Conservation (phyloP, 2,329 filamentous ascomycete genomes). For the Phialophora chinensis region DNA sequence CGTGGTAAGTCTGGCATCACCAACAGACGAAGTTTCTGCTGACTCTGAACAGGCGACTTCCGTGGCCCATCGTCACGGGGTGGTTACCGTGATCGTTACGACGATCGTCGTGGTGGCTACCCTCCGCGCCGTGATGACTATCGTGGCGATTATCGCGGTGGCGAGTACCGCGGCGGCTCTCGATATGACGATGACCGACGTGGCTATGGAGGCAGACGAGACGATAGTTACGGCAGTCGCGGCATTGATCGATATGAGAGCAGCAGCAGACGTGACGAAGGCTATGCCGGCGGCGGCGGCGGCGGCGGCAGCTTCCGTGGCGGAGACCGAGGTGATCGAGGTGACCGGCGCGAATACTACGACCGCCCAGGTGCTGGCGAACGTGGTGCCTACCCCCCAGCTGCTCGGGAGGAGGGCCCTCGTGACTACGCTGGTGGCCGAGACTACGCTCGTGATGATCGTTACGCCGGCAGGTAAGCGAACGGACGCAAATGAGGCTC, state of each 20-base stretch:
- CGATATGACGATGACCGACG: slow-evolving; percentile 50
- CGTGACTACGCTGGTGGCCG: slow-evolving; percentile 39
- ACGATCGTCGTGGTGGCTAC: slow-evolving; percentile 58
- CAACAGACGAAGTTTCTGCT: slow-evolving; percentile 18
- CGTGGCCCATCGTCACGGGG: slow-evolving; percentile 50
- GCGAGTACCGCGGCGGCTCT: slow-evolving; percentile 51
- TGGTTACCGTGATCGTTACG: slow-evolving; percentile 50
- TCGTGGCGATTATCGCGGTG: slow-evolving; percentile 52
- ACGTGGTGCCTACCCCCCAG: slow-evolving; percentile 31
- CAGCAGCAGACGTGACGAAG: slow-evolving; percentile 46
- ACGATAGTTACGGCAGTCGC: slow-evolving; percentile 51
- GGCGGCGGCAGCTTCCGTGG: slow-evolving; percentile 51
- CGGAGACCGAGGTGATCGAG: slow-evolving; percentile 48
- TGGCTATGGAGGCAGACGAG: slow-evolving; percentile 50
- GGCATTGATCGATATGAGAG: slow-evolving; percentile 57
- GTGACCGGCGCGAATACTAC: slow-evolving; percentile 41
- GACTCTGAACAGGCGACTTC: slow-evolving; percentile 50
- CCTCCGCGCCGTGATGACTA: slow-evolving; percentile 55
- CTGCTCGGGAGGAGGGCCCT: slow-evolving; percentile 38
- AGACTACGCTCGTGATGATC: slow-evolving; percentile 40
- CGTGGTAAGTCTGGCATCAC: slow-evolving; percentile 69
- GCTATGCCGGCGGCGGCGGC: slow-evolving; percentile 51
- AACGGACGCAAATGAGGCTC: slow-evolving; percentile 8
- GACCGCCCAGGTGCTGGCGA: slow-evolving; percentile 34
- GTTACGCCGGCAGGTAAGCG: slow-evolving; percentile 38